These are phyloP conservation scores for Coemansia aciculifera DNA, from an alignment of 192 early-diverging fungal genomes.

Conservation along the genomic window DNA sequence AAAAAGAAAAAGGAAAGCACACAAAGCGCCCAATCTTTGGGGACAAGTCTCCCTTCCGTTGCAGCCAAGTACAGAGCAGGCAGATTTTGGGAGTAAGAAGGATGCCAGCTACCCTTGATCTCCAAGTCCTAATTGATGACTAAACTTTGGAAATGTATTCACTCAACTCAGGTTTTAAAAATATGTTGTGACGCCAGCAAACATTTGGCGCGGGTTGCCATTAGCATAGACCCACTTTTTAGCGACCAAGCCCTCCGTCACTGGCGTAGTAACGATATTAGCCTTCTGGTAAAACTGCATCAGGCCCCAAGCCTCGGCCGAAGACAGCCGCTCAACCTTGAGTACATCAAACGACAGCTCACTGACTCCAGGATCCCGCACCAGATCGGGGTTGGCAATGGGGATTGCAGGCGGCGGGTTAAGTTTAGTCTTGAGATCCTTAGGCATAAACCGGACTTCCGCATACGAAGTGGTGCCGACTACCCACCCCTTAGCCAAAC, in stretches of 20 bases:
- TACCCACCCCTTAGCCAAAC: conserved; percentile 37
- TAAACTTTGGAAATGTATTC: neutral
- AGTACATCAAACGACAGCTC: conserved; percentile 27
- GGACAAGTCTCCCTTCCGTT: neutral
- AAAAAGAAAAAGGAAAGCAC: neutral
- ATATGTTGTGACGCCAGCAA: conserved; percentile 42
- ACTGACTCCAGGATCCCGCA: conserved; percentile 9
- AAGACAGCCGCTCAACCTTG: conserved; percentile 26
- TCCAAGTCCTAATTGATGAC: neutral
- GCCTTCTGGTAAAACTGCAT: conserved; percentile 43
- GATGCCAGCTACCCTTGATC: neutral
- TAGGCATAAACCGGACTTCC: conserved; percentile 35
- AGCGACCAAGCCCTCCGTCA: conserved; percentile 38
- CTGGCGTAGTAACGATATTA: conserved; percentile 22
- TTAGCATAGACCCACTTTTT: conserved; percentile 45
- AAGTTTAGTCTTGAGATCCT: conserved; percentile 28
- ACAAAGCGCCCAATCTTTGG: too few species aligned
- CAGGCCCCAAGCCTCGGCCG: conserved; percentile 40
- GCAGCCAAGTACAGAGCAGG: neutral
- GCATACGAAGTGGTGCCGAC: conserved; percentile 42
- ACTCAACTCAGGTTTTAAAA: conserved; percentile 1
- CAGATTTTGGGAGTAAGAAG: neutral
- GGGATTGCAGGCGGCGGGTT: conserved; percentile 28
- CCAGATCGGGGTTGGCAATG: conserved; percentile 38
- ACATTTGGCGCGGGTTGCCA: conserved; percentile 52